These are phyloP conservation scores for Agapanthus africanus DNA, from an alignment of 106 monocot species.

Conservation along the genomic window DNA sequence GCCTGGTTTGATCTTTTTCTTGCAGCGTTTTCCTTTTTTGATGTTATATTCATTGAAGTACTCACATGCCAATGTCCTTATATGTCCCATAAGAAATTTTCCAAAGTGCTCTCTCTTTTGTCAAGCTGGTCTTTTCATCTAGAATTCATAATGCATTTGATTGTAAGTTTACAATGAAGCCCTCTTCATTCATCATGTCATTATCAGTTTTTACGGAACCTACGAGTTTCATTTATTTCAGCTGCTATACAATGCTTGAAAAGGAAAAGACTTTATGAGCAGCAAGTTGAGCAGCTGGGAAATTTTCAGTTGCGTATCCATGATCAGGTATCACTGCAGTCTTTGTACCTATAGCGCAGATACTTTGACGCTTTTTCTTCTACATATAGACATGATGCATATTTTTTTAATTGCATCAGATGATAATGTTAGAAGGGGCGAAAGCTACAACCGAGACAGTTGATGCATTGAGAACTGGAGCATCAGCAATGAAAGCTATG, in stretches of 20 bases:
- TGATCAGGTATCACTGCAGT: slow-evolving; percentile 60
- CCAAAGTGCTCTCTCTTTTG: background rate
- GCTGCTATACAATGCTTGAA: slow-evolving; percentile 99
- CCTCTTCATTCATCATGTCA: too few relatives aligned
- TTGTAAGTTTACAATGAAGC: background rate
- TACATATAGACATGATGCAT: background rate
- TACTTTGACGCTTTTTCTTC: background rate
- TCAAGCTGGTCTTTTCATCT: background rate
- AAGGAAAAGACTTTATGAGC: slow-evolving; percentile 89
- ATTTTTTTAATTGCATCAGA: slow-evolving; percentile 22
- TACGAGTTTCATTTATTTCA: slow-evolving; percentile 16
- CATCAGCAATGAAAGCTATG: slow-evolving; percentile 90
- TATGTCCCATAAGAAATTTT: background rate
- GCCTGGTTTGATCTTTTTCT: background rate
- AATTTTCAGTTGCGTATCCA: slow-evolving; percentile 95
- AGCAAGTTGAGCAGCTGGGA: slow-evolving; percentile 99
- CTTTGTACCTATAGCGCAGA: background rate
- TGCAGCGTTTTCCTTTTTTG: background rate
- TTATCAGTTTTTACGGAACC: background rate
- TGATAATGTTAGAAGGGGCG: slow-evolving; percentile 95
- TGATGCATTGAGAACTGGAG: slow-evolving; percentile 95
- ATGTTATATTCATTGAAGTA: background rate
- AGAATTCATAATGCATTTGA: background rate
- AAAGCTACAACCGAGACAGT: slow-evolving; percentile 96
- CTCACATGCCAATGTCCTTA: background rate